Evolutionary conservation across 2,329 filamentous ascomycete genomes (phyloP).

Genomic region (Hirsutella thompsonii): DNA sequence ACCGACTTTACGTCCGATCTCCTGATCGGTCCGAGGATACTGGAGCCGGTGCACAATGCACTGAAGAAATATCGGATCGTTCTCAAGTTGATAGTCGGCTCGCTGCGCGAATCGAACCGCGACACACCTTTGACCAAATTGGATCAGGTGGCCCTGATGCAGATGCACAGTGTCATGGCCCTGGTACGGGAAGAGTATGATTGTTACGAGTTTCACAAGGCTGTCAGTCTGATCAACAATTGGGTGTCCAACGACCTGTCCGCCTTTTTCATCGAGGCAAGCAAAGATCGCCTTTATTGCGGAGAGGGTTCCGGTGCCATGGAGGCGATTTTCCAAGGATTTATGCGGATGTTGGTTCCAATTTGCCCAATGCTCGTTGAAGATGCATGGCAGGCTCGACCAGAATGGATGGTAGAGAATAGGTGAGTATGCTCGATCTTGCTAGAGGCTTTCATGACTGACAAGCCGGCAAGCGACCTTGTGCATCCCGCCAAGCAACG

Average conservation of each 20-base stretch:
- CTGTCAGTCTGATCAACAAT: conserved; percentile 57
- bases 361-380: conserved; percentile 75
- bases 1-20: conserved; percentile 88
- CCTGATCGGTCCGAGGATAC: conserved; percentile 62
- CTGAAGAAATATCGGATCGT: conserved; percentile 82
- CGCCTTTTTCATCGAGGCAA: conserved; percentile 83
- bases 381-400: conserved; percentile 73
- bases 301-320: conserved; percentile 54
- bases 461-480: conserved; percentile 11
- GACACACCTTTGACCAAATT: conserved; percentile 39
- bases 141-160: conserved; percentile 66
- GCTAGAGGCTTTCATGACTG: conserved; percentile 2
- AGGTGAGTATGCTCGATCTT: conserved; percentile 10
- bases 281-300: conserved; percentile 88
- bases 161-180: conserved; percentile 52
- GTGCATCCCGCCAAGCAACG: conserved; percentile 32
- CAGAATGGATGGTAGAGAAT: conserved; percentile 45
- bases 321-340: conserved; percentile 54
- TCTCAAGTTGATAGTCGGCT: conserved; percentile 81
- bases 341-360: conserved; percentile 69
- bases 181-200: conserved; percentile 53
- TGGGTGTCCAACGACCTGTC: conserved; percentile 79
- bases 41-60: conserved; percentile 62
- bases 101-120: conserved; percentile 43
- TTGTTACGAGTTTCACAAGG: conserved; percentile 74